Evolutionary conservation across 2,329 filamentous ascomycete species (phyloP), one percentile per base, ranked within the genome.

Genomic region (Verticillium albo-atrum): DNA sequence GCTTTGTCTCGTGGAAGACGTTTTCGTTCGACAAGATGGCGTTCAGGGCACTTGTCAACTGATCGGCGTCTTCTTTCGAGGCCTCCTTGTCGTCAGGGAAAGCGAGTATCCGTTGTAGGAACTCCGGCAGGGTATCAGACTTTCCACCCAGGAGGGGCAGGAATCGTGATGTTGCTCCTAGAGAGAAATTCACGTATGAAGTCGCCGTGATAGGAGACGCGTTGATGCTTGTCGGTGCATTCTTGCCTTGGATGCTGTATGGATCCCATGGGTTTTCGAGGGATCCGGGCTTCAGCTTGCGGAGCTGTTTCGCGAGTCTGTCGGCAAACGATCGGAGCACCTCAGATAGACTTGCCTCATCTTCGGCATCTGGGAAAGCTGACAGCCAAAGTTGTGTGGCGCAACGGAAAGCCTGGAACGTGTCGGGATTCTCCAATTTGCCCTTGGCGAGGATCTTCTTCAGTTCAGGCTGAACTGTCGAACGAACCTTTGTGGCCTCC

Each of bases 341-440:
- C 2, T 68, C 64, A 10, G 71, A 68, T 9, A 72, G 64, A 26
- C 74, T 71, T 1, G 64, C 54, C 20, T 68, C 63, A 6, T 66
- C 62, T 26, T 65, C 61, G 2, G 70, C 72, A 61, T 78, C 73
- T 0, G 75, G 76, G 6, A 68, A 71, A 67, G 77, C 68, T 0
- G 70, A 67, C 4, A 75, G 59, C 76, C 77, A 79, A 10, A 71
- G 65, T 23, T 70, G 66, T 20, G 70, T 75, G 55, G 72, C 71
- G 62, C 74, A 78, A 42, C 73, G 74, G 60, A 78, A 74, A 1
- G 75, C 76, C 54, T 78, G 75, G 17, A 74, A 75, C 0, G 74
- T 71, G 53, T 77, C 73, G 30, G 68, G 63, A 1, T 70, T 71
- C 3, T 69, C 62, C 12, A 78, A 60, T 0, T 71, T 64, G 1